Evolutionary conservation across 1,139 yeast species (phyloP), one percentile per base, ranked within the genome.

Genomic region (Sugiyamaella grinbergsii): DNA sequence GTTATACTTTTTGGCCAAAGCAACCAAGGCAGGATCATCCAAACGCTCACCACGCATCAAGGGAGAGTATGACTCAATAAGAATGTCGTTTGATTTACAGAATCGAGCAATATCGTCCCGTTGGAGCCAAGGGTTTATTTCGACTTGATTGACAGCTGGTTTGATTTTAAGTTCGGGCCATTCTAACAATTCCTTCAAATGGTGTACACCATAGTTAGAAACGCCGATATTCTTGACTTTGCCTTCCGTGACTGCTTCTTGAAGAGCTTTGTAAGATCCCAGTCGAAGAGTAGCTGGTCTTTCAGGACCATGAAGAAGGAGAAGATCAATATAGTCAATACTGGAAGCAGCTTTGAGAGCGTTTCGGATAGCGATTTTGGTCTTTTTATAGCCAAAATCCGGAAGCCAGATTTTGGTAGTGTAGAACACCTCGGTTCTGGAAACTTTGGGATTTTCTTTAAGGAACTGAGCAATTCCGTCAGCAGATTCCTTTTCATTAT

Each of bases 11-110:
- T 41, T 38, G 5, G 59, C 53, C 24, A 56, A 16, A 10, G 49
- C 46, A 23, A 36, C 43, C 13, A 57, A 52, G 26, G 52, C 33
- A 28, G 26, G 58, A 60, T 49, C 49, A 37, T 41, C 47, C 74
- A 78, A 61, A 82, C 79, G 47, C 69, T 71, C 37, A 2, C 90
- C 86, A 49, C 79, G 82, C 2, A 87, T 82, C 62, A 85, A 72
- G 13, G 95, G 93, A 3, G 87, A 79, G 66, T 78, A 86, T 0
- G 93, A 90, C 64, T 84, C 85, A 6, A 81, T 76, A 5, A 74
- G 66, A 31, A 85, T 74, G 66, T 78, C 75, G 60, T 79, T 63
- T 47, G 70, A 54, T 42, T 72, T 67, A 55, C 85, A 82, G 67
- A 71, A 83, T 34, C 77, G 76, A 2, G 81, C 80, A 49, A 85